These are phyloP conservation scores for Umbelopsis sp. DNA, from an alignment of 192 early-diverging fungal genomes.

Conservation along the genomic window DNA sequence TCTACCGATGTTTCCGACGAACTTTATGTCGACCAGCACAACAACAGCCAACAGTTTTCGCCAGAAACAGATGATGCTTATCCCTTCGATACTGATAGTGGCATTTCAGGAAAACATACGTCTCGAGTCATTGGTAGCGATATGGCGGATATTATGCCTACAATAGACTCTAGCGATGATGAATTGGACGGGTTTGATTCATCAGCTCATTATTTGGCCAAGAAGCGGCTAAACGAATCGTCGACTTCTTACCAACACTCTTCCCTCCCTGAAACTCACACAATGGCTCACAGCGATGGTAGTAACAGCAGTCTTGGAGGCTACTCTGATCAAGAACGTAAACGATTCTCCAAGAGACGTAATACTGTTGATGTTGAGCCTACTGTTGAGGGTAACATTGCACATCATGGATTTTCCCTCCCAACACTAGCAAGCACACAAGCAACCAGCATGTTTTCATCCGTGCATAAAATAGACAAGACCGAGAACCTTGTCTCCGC, in stretches of 20 bases:
- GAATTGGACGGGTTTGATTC: neutral
- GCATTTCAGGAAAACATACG: slow-evolving; percentile 15
- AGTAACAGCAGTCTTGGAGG: slow-evolving; percentile 15
- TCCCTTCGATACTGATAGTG: neutral
- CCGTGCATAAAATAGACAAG: slow-evolving; percentile 9
- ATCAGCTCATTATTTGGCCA: neutral
- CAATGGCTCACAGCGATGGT: neutral
- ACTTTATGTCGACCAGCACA: neutral
- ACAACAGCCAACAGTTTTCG: neutral
- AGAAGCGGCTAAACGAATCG: slow-evolving; percentile 7
- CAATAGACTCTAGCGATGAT: slow-evolving; percentile 15
- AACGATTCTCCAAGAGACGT: slow-evolving; percentile 3
- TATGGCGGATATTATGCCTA: slow-evolving; percentile 5
- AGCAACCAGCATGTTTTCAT: slow-evolving; percentile 8
- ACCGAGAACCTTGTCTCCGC: neutral
- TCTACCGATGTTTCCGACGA: neutral
- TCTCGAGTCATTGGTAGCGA: neutral
- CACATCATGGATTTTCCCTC: neutral
- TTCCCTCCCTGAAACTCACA: too few species aligned
- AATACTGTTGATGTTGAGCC: slow-evolving; percentile 6
- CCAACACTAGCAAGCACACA: slow-evolving; percentile 3
- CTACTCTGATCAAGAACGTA: slow-evolving; percentile 11
- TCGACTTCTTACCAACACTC: neutral
- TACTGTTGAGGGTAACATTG: neutral
- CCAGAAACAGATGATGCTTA: neutral